Percentiles rank a stretch among this genome's conserved stretches.
phyloP scores from a whole-genome alignment of 768 basidiomycete genomes.

The Tylopilus subfusipes region DNA sequence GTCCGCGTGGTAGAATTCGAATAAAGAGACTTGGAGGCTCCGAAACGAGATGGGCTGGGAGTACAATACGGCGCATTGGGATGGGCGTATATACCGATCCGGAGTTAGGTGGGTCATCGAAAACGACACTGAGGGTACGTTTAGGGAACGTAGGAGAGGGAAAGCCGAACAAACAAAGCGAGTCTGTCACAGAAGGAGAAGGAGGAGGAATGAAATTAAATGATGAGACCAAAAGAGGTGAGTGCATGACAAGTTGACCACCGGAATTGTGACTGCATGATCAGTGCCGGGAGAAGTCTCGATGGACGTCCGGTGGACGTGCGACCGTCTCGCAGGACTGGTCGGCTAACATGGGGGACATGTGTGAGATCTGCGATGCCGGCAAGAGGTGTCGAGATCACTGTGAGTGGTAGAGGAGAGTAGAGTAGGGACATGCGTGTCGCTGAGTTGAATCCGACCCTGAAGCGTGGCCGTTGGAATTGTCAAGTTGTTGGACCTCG shows the following conservation, averaged over 20 bases:
- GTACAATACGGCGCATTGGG: constrained; percentile 8
- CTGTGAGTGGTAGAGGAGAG: constrained; percentile 16
- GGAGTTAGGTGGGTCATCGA: constrained; percentile 29
- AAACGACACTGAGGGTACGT: constrained; percentile 24
- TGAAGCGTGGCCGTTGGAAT: constrained; percentile 23
- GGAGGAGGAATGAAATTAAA: constrained; percentile 27
- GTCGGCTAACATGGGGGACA: constrained; percentile 21
- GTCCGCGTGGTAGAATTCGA: constrained; percentile 25
- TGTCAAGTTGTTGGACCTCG: constrained; percentile 19
- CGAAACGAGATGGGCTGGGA: constrained; percentile 22
- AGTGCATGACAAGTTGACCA: constrained; percentile 21
- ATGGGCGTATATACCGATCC: constrained; percentile 29
- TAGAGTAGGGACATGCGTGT: constrained; percentile 16
- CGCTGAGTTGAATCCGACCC: constrained; percentile 28
- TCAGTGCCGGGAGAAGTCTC: constrained; percentile 21
- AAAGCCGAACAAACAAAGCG: constrained; percentile 27
- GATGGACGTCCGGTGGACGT: constrained; percentile 21
- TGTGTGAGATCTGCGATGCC: constrained; percentile 27
- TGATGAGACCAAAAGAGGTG: constrained; percentile 29
- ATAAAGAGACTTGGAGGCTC: constrained; percentile 12
- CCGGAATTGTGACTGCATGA: constrained; percentile 27
- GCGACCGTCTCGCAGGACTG: constrained; percentile 12
- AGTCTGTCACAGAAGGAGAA: constrained; percentile 31
- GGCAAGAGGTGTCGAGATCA: constrained; percentile 12
- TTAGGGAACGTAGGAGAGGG: constrained; percentile 24